A percentile compares a stretch with the other conserved stretches of the same genome.
These are phyloP conservation scores for Sporothrix dimorphospora DNA, from an alignment of 2,329 filamentous ascomycete species.

Conservation along the genomic window DNA sequence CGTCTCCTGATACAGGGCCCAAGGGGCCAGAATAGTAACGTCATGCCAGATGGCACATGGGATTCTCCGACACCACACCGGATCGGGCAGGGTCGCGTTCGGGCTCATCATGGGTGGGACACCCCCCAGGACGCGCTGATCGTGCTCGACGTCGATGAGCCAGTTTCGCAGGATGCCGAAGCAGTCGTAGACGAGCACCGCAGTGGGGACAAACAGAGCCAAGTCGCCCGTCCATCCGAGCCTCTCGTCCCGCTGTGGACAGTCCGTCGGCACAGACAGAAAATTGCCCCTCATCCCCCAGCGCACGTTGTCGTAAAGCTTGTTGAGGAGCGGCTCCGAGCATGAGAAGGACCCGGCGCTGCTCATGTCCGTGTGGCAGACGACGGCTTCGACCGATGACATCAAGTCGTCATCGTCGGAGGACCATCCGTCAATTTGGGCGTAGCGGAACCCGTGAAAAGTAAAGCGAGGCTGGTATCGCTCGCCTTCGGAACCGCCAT, in stretches of 20 bases:
- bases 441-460: conserved; percentile 57
- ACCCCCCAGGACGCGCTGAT: not conserved
- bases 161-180: conserved; percentile 45
- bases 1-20: not conserved
- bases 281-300: conserved; percentile 65
- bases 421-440: conserved; percentile 24
- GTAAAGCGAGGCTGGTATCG: conserved; percentile 54
- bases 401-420: not conserved
- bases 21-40: not conserved
- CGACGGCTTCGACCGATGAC: not conserved
- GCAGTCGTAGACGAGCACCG: conserved; percentile 58
- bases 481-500: conserved; percentile 13
- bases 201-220: conserved; percentile 53
- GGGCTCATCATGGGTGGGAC: conserved; percentile 1
- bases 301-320: conserved; percentile 56
- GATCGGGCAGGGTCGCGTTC: not conserved
- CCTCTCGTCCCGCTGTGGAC: conserved; percentile 59
- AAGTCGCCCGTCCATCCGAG: conserved; percentile 59
- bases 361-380: not conserved
- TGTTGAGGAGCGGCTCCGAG: conserved; percentile 55
- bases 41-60: conserved; percentile 16
- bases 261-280: conserved; percentile 60
- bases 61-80: not conserved
- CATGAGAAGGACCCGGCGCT: conserved; percentile 50
- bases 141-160: not conserved